phyloP scores from a whole-genome alignment of 2,329 filamentous ascomycete genomes.

The Taxawa tesnikishii region DNA sequence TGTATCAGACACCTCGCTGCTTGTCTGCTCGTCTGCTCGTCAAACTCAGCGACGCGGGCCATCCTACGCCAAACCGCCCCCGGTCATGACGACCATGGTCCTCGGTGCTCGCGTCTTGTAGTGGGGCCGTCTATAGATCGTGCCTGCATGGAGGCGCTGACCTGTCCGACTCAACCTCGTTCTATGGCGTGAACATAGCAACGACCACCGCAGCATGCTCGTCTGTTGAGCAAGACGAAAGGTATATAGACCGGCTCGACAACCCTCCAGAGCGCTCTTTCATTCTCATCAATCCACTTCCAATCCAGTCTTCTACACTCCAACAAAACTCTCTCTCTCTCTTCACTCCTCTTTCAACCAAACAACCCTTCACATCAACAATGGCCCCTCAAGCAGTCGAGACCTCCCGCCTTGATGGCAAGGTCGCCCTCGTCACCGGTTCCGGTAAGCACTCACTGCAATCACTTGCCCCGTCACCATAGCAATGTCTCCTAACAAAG shows the following conservation, averaged over 20 bases:
- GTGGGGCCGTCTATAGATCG: neutral
- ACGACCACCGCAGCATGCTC: constrained; percentile 2
- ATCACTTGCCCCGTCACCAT: too few relatives aligned
- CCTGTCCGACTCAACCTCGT: neutral
- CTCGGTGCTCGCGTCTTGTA: neutral
- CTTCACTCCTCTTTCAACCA: constrained; percentile 2
- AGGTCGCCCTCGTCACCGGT: constrained; percentile 42
- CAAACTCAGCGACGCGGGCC: neutral
- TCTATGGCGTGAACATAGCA: neutral
- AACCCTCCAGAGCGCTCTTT: neutral
- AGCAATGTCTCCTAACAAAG: neutral
- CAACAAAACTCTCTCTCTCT: constrained; percentile 6
- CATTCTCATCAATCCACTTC: constrained; percentile 2
- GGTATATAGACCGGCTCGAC: neutral
- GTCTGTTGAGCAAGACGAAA: neutral
- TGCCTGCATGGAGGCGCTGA: neutral
- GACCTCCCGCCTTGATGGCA: constrained; percentile 40
- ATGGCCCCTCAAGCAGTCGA: constrained; percentile 24
- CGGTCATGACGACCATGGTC: neutral
- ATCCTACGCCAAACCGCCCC: neutral
- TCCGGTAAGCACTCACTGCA: constrained; percentile 26
- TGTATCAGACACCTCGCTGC: neutral
- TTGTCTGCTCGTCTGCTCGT: neutral
- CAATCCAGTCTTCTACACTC: neutral
- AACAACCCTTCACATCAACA: constrained; percentile 17